Percentiles rank a stretch among this genome's conserved stretches.
Evolutionary conservation across 139 green algal species (phyloP).

Genomic region (Chlamydomonas asymmetrica): DNA sequence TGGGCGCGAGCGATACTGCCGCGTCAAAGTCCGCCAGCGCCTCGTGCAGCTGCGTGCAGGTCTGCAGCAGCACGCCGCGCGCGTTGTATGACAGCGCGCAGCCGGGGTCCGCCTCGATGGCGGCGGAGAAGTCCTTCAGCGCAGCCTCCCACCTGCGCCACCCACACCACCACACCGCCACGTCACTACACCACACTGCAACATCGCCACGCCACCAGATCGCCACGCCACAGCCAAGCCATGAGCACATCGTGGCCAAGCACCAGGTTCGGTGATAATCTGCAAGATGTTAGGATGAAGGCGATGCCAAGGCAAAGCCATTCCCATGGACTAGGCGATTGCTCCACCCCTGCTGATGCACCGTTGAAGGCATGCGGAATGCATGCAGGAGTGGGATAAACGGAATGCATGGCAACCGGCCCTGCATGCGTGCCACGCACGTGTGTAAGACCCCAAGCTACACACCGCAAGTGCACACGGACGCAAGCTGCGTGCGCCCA

Average conservation of each 20-base stretch:
- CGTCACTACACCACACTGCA: no score
- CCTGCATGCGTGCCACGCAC: neutral
- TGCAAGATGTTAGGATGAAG: no score
- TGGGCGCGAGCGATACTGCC: conserved; percentile 47
- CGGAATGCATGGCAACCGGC: neutral
- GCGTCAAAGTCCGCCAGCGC: conserved; percentile 60
- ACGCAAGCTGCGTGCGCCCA: neutral
- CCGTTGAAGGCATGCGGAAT: neutral
- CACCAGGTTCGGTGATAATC: no score
- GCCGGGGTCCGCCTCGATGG: conserved; percentile 35
- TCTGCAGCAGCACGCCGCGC: conserved; percentile 39
- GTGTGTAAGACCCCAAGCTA: neutral
- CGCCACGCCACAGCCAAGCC: no score
- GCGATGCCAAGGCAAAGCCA: neutral
- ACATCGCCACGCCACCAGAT: no score
- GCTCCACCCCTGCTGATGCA: neutral
- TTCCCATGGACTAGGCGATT: neutral
- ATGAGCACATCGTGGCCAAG: no score
- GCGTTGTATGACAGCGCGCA: conserved; percentile 37
- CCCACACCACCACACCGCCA: no score
- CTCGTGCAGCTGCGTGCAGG: conserved; percentile 24
- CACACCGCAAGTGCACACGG: neutral
- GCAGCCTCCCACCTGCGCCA: no score
- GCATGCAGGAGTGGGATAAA: neutral
- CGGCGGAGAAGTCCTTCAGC: conserved; percentile 40